phyloP scores from a whole-genome alignment of 768 basidiomycete genomes.

The Tephrocybe rancida region DNA sequence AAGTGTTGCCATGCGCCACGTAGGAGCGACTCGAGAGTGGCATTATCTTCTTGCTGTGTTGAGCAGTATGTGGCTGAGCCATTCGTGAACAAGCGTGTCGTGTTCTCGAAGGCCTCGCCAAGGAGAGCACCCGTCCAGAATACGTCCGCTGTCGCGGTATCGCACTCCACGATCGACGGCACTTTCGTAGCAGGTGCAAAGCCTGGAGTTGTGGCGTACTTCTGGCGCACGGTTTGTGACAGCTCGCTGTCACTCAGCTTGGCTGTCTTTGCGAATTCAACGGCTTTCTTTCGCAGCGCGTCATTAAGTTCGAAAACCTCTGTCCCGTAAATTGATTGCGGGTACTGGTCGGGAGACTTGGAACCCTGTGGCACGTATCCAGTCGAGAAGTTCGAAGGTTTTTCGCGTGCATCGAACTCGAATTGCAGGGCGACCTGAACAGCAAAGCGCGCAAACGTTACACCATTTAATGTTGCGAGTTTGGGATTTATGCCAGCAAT shows the following conservation, averaged over 20 bases:
- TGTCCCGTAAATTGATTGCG: slow-evolving; percentile 1
- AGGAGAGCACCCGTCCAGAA: slow-evolving; percentile 3
- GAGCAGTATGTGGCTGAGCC: slow-evolving; percentile 5
- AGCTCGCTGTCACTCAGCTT: neutral
- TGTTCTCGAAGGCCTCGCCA: slow-evolving; percentile 4
- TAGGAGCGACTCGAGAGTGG: slow-evolving; percentile 2
- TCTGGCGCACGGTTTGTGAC: neutral
- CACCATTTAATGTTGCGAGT: neutral
- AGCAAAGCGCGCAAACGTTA: slow-evolving; percentile 5
- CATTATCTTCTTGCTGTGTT: slow-evolving; percentile 5
- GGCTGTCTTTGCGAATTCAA: slow-evolving; percentile 4
- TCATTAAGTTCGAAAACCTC: slow-evolving; percentile 11
- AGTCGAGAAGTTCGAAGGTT: slow-evolving; percentile 4
- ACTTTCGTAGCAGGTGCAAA: neutral
- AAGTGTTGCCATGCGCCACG: slow-evolving; percentile 2
- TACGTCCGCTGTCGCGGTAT: slow-evolving; percentile 3
- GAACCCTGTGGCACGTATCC: slow-evolving; percentile 7
- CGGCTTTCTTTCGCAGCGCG: neutral
- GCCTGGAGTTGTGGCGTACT: slow-evolving; percentile 7
- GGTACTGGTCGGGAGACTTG: neutral
- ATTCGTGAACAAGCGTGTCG: slow-evolving; percentile 4
- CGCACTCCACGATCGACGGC: slow-evolving; percentile 4
- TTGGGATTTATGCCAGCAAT: slow-evolving; percentile 8
- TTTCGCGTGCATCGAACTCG: slow-evolving; percentile 10
- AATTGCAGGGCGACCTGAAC: slow-evolving; percentile 6